phyloP scores from a whole-genome alignment of 2,329 filamentous ascomycete genomes.

The Bipolaris victoriae region DNA sequence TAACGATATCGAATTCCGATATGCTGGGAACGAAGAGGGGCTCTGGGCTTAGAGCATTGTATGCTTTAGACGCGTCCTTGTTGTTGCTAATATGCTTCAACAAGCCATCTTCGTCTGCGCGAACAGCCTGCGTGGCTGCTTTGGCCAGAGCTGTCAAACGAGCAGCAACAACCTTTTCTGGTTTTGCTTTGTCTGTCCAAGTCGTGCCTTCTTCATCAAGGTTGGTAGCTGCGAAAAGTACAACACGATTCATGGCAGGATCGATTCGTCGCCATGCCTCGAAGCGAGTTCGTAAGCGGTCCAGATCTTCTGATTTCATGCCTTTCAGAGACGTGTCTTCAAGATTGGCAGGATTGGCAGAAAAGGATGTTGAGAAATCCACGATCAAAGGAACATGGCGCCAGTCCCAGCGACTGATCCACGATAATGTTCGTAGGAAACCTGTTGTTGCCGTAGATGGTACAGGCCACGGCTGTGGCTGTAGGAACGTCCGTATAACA shows the following conservation, averaged over 20 bases:
- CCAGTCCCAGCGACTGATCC: conserved; percentile 93
- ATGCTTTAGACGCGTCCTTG: neutral
- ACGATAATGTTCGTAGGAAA: conserved; percentile 79
- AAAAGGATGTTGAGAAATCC: conserved; percentile 63
- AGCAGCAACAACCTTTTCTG: conserved; percentile 81
- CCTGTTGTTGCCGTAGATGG: conserved; percentile 80
- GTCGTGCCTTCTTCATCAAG: conserved; percentile 77
- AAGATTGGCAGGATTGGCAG: conserved; percentile 26
- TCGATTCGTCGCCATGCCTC: conserved; percentile 88
- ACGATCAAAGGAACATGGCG: conserved; percentile 79
- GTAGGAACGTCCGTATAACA: conserved; percentile 76
- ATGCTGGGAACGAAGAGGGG: conserved; percentile 75
- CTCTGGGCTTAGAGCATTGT: conserved; percentile 50
- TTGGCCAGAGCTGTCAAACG: conserved; percentile 83
- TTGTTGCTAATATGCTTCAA: conserved; percentile 22
- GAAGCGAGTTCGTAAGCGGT: conserved; percentile 72
- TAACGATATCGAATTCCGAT: conserved; percentile 82
- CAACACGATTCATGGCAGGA: conserved; percentile 81
- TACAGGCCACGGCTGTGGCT: conserved; percentile 78
- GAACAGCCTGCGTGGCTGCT: conserved; percentile 64
- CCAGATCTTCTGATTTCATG: conserved; percentile 66
- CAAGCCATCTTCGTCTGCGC: conserved; percentile 60
- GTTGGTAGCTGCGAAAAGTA: conserved; percentile 81
- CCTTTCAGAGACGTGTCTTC: conserved; percentile 25
- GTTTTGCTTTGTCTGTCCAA: conserved; percentile 73